phyloP scores from a whole-genome alignment of 306 rosid genomes.

The Psophocarpus tetragonolobus region DNA sequence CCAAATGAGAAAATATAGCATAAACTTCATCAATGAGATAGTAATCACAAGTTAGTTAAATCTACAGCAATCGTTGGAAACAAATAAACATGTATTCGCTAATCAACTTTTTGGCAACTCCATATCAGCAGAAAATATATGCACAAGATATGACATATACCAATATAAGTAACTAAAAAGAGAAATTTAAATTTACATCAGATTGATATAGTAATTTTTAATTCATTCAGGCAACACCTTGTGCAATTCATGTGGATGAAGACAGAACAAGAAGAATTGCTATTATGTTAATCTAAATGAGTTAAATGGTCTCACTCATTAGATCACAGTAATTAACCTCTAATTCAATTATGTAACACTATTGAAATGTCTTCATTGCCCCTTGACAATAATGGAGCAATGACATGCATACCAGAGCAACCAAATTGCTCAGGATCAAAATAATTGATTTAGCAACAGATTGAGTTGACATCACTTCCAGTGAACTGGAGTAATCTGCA shows the following conservation, averaged over 20 bases:
- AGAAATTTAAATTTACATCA: slow-evolving; percentile 14
- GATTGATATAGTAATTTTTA: not conserved
- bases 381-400: not conserved
- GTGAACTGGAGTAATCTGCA: slow-evolving; percentile 26
- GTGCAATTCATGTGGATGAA: not conserved
- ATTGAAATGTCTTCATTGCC: not conserved
- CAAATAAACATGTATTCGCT: not conserved
- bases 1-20: not conserved
- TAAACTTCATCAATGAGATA: not conserved
- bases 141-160: not conserved
- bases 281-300: not conserved
- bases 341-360: slow-evolving; percentile 10
- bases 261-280: slow-evolving; percentile 26
- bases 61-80: not conserved
- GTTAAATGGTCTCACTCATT: not conserved
- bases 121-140: not conserved
- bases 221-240: not conserved
- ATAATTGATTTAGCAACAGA: slow-evolving; percentile 11
- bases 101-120: not conserved
- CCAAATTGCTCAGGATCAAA: not conserved
- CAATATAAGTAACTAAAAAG: slow-evolving; percentile 16
- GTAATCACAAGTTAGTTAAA: not conserved
- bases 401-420: slow-evolving; percentile 13
- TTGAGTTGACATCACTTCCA: slow-evolving; percentile 20
- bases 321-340: not conserved